Base-by-base conservation (phyloP, 805 yeast genomes). In the Pichia phayaonensis region DNA sequence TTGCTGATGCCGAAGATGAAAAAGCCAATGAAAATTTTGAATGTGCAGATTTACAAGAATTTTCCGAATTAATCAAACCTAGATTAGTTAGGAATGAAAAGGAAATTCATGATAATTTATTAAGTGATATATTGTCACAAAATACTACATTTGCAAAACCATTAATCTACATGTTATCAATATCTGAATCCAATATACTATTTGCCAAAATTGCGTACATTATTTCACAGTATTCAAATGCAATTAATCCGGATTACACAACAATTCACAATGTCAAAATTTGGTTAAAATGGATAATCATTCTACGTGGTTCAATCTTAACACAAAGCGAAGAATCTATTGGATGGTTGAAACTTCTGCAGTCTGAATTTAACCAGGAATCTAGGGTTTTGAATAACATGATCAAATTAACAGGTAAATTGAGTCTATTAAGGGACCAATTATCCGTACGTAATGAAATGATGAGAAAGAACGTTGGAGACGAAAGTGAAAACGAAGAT, bases 251-350 rank as follows among this genome's bases (percentile, higher is more conserved):
- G 2, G 21, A 41, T 41, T 16, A 22, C 18, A n/a, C 27, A n/a
- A 16, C 31, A 7, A 42, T 48, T 18, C 40, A 40, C n/a, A 42
- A 47, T 13, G 20, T 57, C 20, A 50, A 48, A 41, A 51, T 68
- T 73, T 92, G 97, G 97, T 72, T 90, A 47, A 86, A 86, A 64
- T 88, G 94, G 89, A 58, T 87, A 18, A 69, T 90, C 52, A 73
- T 90, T 26, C 68, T 77, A 15, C 86, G 84, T 60, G 88, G 90
- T 24, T 79, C 87, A 1, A 77, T 83, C 55, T 70, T 84, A 20
- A 72, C 78, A 15, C 71, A 75, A 34, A 71, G 78, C 39, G 66
- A 74, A 8, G 75, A 80, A 49, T 73, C 83, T 50, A 71, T 80
- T 48, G 77, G 73, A 39, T 71, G 81, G 22, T 69, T 85, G 47